Evolutionary conservation across 106 monocot genomes (phyloP).

Genomic region (Dendrobium chrysotoxum): DNA sequence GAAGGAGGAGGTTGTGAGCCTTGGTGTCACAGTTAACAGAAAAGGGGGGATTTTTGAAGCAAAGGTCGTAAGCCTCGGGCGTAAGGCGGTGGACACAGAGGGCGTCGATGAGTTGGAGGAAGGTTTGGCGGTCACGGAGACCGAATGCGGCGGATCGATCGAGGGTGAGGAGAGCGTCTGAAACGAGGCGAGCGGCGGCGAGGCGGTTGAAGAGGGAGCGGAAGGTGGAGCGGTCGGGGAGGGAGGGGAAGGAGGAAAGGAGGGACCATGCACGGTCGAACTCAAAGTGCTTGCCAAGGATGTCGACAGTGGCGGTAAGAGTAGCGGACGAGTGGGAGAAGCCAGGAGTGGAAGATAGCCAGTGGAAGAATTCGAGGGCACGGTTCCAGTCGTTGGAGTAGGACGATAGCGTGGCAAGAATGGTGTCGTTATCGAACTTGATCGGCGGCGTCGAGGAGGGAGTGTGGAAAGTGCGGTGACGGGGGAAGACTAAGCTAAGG

Average conservation of each 20-base stretch:
- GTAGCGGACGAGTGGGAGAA: slow-evolving; percentile 54
- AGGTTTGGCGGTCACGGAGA: slow-evolving; percentile 29
- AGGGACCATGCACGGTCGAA: slow-evolving; percentile 56
- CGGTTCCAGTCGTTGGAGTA: slow-evolving; percentile 74
- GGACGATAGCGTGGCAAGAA: slow-evolving; percentile 49
- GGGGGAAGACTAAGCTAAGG: too few species aligned
- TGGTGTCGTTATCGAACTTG: slow-evolving; percentile 30
- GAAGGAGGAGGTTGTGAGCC: slow-evolving; percentile 71
- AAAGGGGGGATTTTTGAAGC: slow-evolving; percentile 21
- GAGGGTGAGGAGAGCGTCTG: slow-evolving; percentile 26
- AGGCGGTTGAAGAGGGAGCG: slow-evolving; percentile 64
- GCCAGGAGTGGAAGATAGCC: slow-evolving; percentile 29
- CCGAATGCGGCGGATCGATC: slow-evolving; percentile 27
- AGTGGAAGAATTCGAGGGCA: slow-evolving; percentile 87
- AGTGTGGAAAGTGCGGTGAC: background rate
- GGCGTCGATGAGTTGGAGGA: slow-evolving; percentile 64
- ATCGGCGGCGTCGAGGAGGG: slow-evolving; percentile 6
- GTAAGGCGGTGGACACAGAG: slow-evolving; percentile 67
- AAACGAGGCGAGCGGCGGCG: slow-evolving; percentile 56
- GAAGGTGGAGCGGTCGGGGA: slow-evolving; percentile 32
- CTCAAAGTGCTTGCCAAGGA: slow-evolving; percentile 91
- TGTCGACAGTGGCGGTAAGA: slow-evolving; percentile 42
- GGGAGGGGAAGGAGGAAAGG: slow-evolving; percentile 24
- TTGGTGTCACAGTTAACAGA: slow-evolving; percentile 60
- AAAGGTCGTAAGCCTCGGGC: slow-evolving; percentile 54